Percentiles rank a stretch among this genome's conserved stretches.
Conservation (phyloP, 371 early-diverging fungal genomes). For the Mucor indicus region DNA sequence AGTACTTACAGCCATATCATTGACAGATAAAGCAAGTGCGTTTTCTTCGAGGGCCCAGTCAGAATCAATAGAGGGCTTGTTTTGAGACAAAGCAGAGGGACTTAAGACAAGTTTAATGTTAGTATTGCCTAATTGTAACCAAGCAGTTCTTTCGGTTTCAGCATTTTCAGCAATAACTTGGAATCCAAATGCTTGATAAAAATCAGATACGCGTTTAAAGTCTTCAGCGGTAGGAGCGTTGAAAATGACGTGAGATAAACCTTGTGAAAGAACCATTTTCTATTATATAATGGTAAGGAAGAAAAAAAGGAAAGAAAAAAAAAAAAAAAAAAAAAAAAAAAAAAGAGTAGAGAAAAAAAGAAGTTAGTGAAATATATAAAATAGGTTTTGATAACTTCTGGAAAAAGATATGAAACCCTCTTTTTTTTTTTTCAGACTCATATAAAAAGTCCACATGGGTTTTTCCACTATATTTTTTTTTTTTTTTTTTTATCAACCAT, state of each 20-base stretch:
- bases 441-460: conserved; percentile 7
- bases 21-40: conserved; percentile 26
- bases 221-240: conserved; percentile 34
- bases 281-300: too few species aligned
- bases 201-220: conserved; percentile 40
- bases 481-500: conserved; percentile 1
- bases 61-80: conserved; percentile 14
- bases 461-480: conserved; percentile 4
- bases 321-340: not conserved
- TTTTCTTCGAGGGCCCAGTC: conserved; percentile 32
- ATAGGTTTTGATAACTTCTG: not conserved
- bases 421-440: conserved; percentile 7
- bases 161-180: conserved; percentile 23
- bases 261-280: conserved; percentile 21
- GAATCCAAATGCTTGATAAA: conserved; percentile 63
- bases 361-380: too few species aligned
- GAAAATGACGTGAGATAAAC: conserved; percentile 60
- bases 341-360: too few species aligned
- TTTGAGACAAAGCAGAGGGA: conserved; percentile 4
- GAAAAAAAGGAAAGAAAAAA: not conserved
- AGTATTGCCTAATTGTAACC: conserved; percentile 38
- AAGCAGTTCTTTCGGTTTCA: conserved; percentile 16
- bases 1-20: conserved; percentile 29
- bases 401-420: not conserved
- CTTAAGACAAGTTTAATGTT: conserved; percentile 42